Evolutionary conservation across 768 basidiomycete genomes (phyloP).

Genomic region (Auricularia sp.): DNA sequence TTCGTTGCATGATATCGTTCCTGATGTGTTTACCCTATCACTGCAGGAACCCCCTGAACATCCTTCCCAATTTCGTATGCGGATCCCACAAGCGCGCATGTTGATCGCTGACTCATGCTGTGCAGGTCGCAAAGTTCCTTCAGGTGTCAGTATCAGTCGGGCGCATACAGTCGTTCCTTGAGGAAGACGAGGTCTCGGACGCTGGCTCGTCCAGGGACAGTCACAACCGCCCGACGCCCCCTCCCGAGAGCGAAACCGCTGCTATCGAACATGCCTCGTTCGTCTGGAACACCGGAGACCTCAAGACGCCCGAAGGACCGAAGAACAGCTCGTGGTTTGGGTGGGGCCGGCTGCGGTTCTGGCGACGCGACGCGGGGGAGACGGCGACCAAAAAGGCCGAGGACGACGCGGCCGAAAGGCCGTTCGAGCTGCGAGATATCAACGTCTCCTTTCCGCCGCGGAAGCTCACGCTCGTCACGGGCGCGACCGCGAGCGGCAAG

Average conservation of each 20-base stretch:
- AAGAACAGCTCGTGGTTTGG: not conserved
- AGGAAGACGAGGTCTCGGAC: slow-evolving; percentile 29
- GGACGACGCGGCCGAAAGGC: slow-evolving; percentile 12
- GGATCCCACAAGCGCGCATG: not conserved
- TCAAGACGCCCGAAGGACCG: slow-evolving; percentile 10
- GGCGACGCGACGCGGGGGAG: slow-evolving; percentile 8
- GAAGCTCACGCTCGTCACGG: slow-evolving; percentile 59
- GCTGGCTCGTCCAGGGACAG: slow-evolving; percentile 18
- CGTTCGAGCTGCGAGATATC: slow-evolving; percentile 61
- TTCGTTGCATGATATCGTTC: too few relatives aligned
- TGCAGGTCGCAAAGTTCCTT: not conserved
- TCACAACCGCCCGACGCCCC: slow-evolving; percentile 14
- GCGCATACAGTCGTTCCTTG: slow-evolving; percentile 29
- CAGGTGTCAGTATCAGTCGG: slow-evolving; percentile 24
- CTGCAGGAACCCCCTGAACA: slow-evolving; percentile 4
- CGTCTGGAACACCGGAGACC: slow-evolving; percentile 15
- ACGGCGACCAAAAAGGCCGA: slow-evolving; percentile 17
- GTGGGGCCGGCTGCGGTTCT: slow-evolving; percentile 4
- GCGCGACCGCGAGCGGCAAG: slow-evolving; percentile 28
- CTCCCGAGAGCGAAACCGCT: slow-evolving; percentile 13
- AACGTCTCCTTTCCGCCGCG: slow-evolving; percentile 63
- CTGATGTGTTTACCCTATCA: too few relatives aligned
- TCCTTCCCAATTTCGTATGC: slow-evolving; percentile 9
- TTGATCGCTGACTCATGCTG: not conserved
- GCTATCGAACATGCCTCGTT: slow-evolving; percentile 26